These are phyloP conservation scores for Thielaviopsis punctulata DNA, from an alignment of 2,329 filamentous ascomycete genomes.

Conservation along the genomic window DNA sequence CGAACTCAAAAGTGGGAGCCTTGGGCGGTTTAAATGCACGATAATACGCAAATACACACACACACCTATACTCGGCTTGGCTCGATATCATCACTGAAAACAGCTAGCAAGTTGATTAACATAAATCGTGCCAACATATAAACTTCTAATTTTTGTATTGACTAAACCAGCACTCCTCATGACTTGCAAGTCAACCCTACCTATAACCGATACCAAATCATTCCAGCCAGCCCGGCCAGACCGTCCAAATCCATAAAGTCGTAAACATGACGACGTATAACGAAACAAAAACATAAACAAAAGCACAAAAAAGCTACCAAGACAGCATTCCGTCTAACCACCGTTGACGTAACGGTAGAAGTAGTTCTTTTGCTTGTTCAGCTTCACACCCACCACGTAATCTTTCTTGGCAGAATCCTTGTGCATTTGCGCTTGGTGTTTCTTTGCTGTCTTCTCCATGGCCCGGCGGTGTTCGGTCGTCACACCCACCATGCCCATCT, in stretches of 20 bases:
- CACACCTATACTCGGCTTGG: no score
- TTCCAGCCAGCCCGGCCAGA: conserved; percentile 1
- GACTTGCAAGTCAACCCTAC: not conserved
- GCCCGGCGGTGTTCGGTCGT: not conserved
- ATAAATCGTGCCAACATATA: not conserved
- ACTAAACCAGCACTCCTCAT: not conserved
- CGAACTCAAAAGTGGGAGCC: no score
- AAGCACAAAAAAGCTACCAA: not conserved
- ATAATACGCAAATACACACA: not conserved
- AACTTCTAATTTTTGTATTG: not conserved
- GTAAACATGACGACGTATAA: not conserved
- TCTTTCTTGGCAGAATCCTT: conserved; percentile 11
- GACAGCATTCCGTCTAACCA: conserved; percentile 22
- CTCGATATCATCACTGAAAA: no score
- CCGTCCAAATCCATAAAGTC: not conserved
- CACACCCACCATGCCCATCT: conserved; percentile 7
- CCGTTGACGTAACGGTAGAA: conserved; percentile 32
- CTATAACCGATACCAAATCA: conserved; percentile 4
- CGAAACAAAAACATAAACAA: not conserved
- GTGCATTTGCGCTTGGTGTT: conserved; percentile 6
- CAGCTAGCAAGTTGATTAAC: no score
- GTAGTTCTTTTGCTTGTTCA: conserved; percentile 42
- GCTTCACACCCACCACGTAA: conserved; percentile 11
- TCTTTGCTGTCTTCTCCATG: conserved; percentile 6
- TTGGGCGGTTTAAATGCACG: no score